Percentiles rank a stretch among this genome's conserved stretches.
These are phyloP conservation scores for Plenodomus lindquistii DNA, from an alignment of 2,329 filamentous ascomycete genomes.

Conservation along the genomic window DNA sequence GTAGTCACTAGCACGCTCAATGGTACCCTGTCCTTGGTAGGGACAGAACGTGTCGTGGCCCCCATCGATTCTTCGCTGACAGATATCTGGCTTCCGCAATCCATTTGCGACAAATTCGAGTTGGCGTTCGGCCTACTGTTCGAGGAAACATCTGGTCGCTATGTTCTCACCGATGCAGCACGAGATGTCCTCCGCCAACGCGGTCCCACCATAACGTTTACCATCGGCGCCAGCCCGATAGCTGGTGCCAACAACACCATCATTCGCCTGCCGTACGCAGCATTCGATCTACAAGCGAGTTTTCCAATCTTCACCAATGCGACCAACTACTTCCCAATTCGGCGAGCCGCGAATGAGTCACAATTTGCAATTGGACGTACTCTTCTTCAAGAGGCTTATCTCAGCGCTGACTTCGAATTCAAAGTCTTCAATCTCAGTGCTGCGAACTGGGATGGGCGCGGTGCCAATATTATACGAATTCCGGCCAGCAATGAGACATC, in stretches of 20 bases:
- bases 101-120: constrained; percentile 42
- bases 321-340: constrained; percentile 69
- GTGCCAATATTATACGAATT: too few relatives aligned
- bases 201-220: constrained; percentile 40
- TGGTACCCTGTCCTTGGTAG: constrained; percentile 11
- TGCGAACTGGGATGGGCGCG: too few relatives aligned
- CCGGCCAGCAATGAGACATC: too few relatives aligned
- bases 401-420: constrained; percentile 52
- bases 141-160: constrained; percentile 38
- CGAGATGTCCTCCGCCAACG: constrained; percentile 24
- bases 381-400: constrained; percentile 67
- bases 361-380: constrained; percentile 65
- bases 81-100: constrained; percentile 45
- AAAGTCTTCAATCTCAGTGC: too few relatives aligned
- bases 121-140: constrained; percentile 43
- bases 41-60: constrained; percentile 40
- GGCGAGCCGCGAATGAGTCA: constrained; percentile 56
- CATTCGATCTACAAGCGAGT: constrained; percentile 49
- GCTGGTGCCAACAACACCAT: constrained; percentile 34
- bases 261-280: constrained; percentile 49
- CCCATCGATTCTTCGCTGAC: constrained; percentile 42
- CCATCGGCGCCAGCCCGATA: constrained; percentile 24
- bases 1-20: constrained; percentile 25
- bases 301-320: constrained; percentile 62
- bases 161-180: constrained; percentile 36